Evolutionary conservation across 2,329 filamentous ascomycete genomes (phyloP).

Genomic region (Diaporthe citriasiana): DNA sequence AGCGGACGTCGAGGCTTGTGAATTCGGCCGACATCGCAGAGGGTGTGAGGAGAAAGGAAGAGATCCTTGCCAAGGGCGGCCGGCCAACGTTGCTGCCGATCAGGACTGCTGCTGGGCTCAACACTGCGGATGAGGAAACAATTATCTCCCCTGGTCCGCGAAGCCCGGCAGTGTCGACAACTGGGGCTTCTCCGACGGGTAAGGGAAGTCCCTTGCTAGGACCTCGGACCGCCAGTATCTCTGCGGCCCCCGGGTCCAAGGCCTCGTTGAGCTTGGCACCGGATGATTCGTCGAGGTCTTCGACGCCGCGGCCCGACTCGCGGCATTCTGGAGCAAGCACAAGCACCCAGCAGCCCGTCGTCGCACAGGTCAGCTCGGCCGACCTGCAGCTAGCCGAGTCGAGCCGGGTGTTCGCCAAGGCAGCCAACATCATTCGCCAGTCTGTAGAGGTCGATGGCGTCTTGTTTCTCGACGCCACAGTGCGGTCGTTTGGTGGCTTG

Average conservation of each 20-base stretch:
- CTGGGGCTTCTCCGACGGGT: conserved; percentile 10
- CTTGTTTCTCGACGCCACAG: conserved; percentile 53
- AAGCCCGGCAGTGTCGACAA: background rate
- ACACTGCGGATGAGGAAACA: background rate
- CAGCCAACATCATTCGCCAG: conserved; percentile 59
- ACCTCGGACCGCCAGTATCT: background rate
- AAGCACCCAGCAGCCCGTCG: conserved; percentile 28
- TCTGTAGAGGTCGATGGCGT: conserved; percentile 59
- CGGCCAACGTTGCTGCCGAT: conserved; percentile 1
- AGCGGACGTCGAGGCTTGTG: conserved; percentile 10
- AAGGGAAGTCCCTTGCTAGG: conserved; percentile 7
- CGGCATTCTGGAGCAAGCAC: conserved; percentile 36
- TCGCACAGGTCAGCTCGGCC: conserved; percentile 40
- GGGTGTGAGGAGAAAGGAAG: background rate
- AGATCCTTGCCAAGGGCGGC: background rate
- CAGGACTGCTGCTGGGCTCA: background rate
- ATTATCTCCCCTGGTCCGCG: conserved; percentile 5
- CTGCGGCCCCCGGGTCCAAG: background rate
- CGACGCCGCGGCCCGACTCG: conserved; percentile 37
- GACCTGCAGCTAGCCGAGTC: conserved; percentile 39
- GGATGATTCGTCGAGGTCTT: conserved; percentile 38
- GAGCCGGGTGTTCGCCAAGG: conserved; percentile 45
- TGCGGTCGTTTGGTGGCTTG: conserved; percentile 49
- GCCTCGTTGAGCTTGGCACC: conserved; percentile 3
- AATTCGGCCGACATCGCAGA: background rate